Base-by-base conservation (phyloP, 306 rosid genomes). In the Rubus idaeus region DNA sequence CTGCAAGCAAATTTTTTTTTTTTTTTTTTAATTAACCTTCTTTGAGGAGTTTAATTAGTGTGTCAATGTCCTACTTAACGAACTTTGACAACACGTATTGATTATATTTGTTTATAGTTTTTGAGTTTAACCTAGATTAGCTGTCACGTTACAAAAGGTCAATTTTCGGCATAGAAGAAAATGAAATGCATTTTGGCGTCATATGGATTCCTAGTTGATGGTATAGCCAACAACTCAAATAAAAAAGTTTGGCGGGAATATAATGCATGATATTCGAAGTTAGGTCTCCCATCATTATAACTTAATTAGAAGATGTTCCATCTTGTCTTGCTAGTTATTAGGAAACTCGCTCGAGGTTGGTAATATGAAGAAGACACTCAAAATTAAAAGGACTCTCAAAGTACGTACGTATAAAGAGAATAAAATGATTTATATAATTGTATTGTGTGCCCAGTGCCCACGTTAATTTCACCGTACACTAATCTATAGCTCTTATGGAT, bases 311-410 rank as follows among this genome's bases (percentile, higher is more conserved):
- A 37, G 26, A 23, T 20, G 42, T 53, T 56, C 20, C 12, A 18
- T 72, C 39, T 53, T 20, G 64, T 13, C 45, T 61, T 12, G 68
- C 67, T 30, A 62, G 67, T 44, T 45, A 62, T 62, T 62, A 37
- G 68, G 67, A 42, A 53, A 1, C 70, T 58, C 8, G 52, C 50
- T 58, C 10, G 52, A 44, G 18, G 4, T 26, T 17, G 84, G 76
- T 82, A 78, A 93, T 88, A 90, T 87, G 88, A 87, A 12, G 51
- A 82, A 82, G 83, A 90, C 91, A 85, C 90, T 84, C 10, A 74
- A 79, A 47, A 73, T 63, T 49, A 68, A 75, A 42, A 72, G 81
- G 72, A 79, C 35, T 56, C 83, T 74, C 47, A 86, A 73, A 71
- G 78, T 63, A 77, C 70, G n/a, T n/a, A n/a, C n/a, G n/a, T n/a